Base-by-base conservation (phyloP, 306 rosid species). In the Bauhinia variegata region DNA sequence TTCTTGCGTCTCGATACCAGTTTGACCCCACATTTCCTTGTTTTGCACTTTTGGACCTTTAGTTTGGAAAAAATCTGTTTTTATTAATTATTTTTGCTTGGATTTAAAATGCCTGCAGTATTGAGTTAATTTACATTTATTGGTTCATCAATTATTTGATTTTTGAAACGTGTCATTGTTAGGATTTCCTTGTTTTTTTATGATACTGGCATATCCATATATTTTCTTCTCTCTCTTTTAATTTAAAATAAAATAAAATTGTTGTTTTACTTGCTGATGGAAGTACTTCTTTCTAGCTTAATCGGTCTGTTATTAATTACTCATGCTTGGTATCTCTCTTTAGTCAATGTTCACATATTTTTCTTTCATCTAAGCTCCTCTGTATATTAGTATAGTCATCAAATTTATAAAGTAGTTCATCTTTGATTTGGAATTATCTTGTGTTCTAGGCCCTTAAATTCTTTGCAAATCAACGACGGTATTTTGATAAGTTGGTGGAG, bases 401-500 rank as follows among this genome's bases (percentile, higher is more conserved):
- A n/a, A n/a, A n/a, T 59, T 65, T 13, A 12, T 48, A 16, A 54
- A 39, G 39, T 2, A 6, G 56, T 49, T 46, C 41, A 60, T 49
- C 63, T 75, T 54, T n/a, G n/a, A n/a, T n/a, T n/a, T 71, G 41
- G 23, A n/a, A 54, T 31, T 49, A 53, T 58, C 52, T 55, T 63
- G 33, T 71, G 34, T 59, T 71, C 63, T 89, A 93, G 98, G 97
- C 86, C 44, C 83, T 89, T 65, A 83, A 89, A 60, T 78, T 89
- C 65, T 88, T 81, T 67, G 84, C 86, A 63, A 80, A 64, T 80
- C 80, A 76, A 41, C 88, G 74, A 57, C 61, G 60, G 58, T 78
- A 83, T 79, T 88, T 89, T 72, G 85, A 84, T 72, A 84, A 86
- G 63, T 59, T 93, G 78, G 85, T 88, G 69, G 96, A 89, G 79